phyloP scores from a whole-genome alignment of 2,329 filamentous ascomycete genomes.

The Aspergillus sp. region DNA sequence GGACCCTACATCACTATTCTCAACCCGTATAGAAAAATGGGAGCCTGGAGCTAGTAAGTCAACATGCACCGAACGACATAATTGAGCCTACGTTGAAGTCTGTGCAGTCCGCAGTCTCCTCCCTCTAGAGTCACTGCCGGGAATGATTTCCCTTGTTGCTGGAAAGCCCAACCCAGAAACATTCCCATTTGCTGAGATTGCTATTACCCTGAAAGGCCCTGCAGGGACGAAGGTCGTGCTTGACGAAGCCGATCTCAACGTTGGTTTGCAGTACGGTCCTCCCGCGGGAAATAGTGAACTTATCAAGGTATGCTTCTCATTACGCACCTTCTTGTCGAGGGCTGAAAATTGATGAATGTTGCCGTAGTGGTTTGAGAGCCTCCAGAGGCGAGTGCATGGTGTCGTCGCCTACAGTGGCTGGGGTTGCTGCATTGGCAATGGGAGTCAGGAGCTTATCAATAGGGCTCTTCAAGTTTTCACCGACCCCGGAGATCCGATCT shows the following conservation, averaged over 20 bases:
- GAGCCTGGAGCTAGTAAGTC: neutral
- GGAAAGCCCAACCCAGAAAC: neutral
- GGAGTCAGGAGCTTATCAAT: conserved; percentile 10
- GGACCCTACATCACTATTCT: neutral
- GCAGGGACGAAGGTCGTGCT: neutral
- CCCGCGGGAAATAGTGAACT: neutral
- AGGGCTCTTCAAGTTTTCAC: conserved; percentile 8
- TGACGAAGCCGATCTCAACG: neutral
- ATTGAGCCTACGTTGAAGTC: neutral
- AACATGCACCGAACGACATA: neutral
- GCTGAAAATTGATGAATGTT: neutral
- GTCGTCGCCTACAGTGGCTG: neutral
- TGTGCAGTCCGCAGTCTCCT: neutral
- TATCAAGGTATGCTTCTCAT: neutral
- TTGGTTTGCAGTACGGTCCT: neutral
- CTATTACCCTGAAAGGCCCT: neutral
- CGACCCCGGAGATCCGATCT: neutral
- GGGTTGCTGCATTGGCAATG: conserved; percentile 10
- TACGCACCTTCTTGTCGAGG: too few species aligned
- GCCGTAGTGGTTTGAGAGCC: neutral
- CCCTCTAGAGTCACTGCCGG: neutral
- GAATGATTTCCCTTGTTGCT: neutral
- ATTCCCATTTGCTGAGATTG: neutral
- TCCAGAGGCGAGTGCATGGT: neutral
- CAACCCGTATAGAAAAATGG: neutral